A percentile compares a stretch with the other conserved stretches of the same genome.
Evolutionary conservation across 176 grass and related monocot species (phyloP).

Genomic region (Phoenix dactylifera): DNA sequence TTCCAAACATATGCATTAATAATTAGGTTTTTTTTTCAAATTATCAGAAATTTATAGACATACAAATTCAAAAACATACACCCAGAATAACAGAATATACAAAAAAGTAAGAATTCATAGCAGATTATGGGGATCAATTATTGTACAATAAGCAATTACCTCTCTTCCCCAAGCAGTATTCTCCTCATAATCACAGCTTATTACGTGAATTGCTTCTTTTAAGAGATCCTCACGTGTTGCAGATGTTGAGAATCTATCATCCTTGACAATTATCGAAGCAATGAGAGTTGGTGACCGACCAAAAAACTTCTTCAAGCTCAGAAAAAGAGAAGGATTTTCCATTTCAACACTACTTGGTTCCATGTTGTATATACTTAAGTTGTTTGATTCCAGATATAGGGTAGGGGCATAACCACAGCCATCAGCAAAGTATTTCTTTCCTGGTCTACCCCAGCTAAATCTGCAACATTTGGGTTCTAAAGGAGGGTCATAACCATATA

Average conservation of each 20-base stretch:
- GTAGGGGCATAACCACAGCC: no score
- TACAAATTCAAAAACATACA: no score
- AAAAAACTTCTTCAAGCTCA: slow-evolving; percentile 99
- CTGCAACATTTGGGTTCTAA: slow-evolving; percentile 55
- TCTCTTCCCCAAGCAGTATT: slow-evolving; percentile 89
- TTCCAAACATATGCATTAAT: no score
- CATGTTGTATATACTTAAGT: no score
- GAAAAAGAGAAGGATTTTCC: no score
- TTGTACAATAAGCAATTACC: slow-evolving; percentile 25
- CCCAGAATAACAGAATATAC: no score
- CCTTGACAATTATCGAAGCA: slow-evolving; percentile 91
- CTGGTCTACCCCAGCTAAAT: slow-evolving; percentile 20
- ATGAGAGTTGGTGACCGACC: slow-evolving; percentile 85
- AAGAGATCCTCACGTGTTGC: slow-evolving; percentile 79
- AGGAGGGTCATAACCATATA: slow-evolving; percentile 95
- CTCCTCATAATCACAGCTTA: slow-evolving; percentile 98
- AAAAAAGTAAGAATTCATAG: no score
- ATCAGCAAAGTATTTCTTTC: slow-evolving; percentile 28
- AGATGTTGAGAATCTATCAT: slow-evolving; percentile 71
- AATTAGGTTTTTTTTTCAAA: no score
- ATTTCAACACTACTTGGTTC: no score
- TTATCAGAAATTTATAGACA: no score
- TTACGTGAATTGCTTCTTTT: slow-evolving; percentile 99
- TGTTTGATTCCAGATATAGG: no score
- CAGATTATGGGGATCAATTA: no score